phyloP scores from a whole-genome alignment of 257 asterid genomes.

The Anisodus acutangulus region DNA sequence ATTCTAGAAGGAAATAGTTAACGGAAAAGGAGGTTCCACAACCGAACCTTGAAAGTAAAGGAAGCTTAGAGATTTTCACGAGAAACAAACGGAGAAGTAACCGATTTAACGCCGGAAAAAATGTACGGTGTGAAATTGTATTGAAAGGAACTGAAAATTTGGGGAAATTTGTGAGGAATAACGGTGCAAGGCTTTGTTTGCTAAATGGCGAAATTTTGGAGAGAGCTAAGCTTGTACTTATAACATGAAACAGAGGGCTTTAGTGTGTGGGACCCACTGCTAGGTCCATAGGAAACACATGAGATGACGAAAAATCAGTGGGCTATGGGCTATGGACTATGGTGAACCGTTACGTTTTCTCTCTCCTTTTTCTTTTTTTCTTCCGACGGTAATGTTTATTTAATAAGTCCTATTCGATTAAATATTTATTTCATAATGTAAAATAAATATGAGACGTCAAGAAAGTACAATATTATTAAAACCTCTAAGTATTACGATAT shows the following conservation, averaged over 20 bases:
- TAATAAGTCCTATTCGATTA: no score
- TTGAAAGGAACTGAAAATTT: background rate
- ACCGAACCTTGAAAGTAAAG: conserved; percentile 2
- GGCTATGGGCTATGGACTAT: background rate
- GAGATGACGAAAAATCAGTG: background rate
- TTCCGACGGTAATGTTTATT: no score
- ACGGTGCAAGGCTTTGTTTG: background rate
- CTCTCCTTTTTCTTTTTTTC: no score
- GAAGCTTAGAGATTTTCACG: background rate
- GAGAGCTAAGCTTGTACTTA: background rate
- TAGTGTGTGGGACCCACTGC: conserved; percentile 4
- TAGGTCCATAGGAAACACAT: background rate
- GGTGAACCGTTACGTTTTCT: background rate
- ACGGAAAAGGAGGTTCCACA: background rate
- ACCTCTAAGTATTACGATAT: no score
- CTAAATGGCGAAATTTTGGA: background rate
- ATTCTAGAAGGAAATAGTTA: background rate
- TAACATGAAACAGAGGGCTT: background rate
- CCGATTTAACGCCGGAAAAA: background rate
- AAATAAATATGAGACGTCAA: no score
- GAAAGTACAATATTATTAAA: no score
- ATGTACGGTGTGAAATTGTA: background rate
- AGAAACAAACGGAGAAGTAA: background rate
- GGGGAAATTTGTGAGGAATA: background rate
- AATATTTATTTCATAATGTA: no score